Base-by-base conservation (phyloP, 2,329 filamentous ascomycete species). In the Colletotrichum costaricense region DNA sequence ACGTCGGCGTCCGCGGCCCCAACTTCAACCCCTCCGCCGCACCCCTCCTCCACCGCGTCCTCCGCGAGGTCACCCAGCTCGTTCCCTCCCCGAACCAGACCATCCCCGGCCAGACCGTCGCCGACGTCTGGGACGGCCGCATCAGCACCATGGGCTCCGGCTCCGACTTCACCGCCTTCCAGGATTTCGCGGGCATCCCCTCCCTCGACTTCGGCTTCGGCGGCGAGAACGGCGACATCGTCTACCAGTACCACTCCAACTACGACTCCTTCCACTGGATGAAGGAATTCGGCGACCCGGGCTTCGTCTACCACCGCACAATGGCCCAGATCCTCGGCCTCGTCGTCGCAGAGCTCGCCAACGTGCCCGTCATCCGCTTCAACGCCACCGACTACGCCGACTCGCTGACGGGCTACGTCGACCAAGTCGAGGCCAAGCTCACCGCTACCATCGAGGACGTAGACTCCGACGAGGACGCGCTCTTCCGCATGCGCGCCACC, bases 241-340 rank as follows among this genome's bases (percentile, higher is more conserved):
- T 94, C 3, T 94, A 95, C 79, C 93, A 94, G 78, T 98, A 98
- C 82, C 95, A 98, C 84, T 93, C 92, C 81, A 97, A 98, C 85
- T 97, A 97, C 82, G 95, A 97, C 81, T 94, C 92, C 78, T 97
- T 95, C 81, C 87, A 93, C 82, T 98, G 95, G 95, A 97, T 97
- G 94, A 88, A 92, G 67, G 89, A 88, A 28, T 97, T 90, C 75
- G 95, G 94, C 55, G 95, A 98, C 78, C 87, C 87, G 2, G 89
- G 86, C 26, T 92, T 91, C 69, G 84, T 88, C 58, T 94, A 94
- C 78, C 93, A 94, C 81, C 81, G 86, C 74, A 86, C 92, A 60
- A 89, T 92, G 84, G 88, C 93, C 2, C 92, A 93, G 79, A 80
- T 95, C 14, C 86, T 93, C 57, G 90, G 88, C 22, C 79, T 94